Percentiles rank a stretch among this genome's conserved stretches.
phyloP scores from a whole-genome alignment of 2,329 filamentous ascomycete genomes.

The Aspergillus sp. region DNA sequence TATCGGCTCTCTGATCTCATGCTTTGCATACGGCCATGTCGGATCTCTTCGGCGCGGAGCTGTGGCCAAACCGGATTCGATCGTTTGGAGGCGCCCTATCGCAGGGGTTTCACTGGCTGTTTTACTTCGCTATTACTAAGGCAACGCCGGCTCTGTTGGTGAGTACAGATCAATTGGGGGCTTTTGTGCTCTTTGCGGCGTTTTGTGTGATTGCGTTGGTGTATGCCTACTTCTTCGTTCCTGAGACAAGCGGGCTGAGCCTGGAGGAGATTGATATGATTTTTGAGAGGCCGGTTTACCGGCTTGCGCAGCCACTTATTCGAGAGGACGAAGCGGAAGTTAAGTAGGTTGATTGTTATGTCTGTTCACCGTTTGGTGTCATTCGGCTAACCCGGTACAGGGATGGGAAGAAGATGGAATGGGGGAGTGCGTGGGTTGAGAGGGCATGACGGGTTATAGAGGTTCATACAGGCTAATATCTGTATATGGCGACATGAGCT shows the following conservation, averaged over 20 bases:
- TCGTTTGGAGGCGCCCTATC: conserved; percentile 44
- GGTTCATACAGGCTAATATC: no score
- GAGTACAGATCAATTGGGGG: neutral
- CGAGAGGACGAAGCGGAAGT: neutral
- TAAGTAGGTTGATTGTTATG: neutral
- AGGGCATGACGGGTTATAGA: no score
- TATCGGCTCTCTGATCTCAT: conserved; percentile 31
- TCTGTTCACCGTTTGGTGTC: no score
- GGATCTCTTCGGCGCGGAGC: conserved; percentile 45
- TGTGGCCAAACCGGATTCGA: conserved; percentile 48
- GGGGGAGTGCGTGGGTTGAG: no score
- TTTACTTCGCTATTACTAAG: conserved; percentile 42
- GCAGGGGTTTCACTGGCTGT: conserved; percentile 46
- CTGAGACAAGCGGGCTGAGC: conserved; percentile 5
- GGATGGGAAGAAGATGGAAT: no score
- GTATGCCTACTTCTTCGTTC: conserved; percentile 4
- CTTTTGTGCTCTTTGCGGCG: conserved; percentile 12
- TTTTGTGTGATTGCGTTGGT: conserved; percentile 6
- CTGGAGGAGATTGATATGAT: conserved; percentile 8
- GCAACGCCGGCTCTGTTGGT: conserved; percentile 33
- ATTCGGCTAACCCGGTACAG: no score
- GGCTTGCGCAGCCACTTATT: neutral
- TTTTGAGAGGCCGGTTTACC: neutral
- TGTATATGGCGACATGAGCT: no score
- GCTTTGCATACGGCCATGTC: conserved; percentile 27